Percentiles rank a stretch among this genome's conserved stretches.
These are phyloP conservation scores for Puccinia coronata DNA, from an alignment of 1,284 basidiomycete species.

Conservation along the genomic window DNA sequence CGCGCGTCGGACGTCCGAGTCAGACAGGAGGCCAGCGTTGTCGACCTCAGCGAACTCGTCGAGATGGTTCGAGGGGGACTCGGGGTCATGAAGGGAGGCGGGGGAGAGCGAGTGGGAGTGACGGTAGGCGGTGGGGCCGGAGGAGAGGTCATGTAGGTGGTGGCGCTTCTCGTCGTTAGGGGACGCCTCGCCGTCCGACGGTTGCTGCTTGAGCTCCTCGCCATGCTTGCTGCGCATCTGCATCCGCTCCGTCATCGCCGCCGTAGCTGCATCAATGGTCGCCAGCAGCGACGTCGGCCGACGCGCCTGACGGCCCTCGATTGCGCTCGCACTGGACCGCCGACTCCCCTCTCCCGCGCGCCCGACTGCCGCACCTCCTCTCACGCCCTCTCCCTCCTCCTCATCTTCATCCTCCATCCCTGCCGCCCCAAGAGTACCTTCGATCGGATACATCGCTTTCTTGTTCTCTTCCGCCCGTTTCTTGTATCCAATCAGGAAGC, in stretches of 20 bases:
- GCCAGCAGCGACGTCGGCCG: constrained; percentile 55
- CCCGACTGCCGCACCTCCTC: neutral
- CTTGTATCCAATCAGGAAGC: constrained; percentile 83
- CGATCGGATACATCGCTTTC: constrained; percentile 51
- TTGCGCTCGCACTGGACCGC: constrained; percentile 41
- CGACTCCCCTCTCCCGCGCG: constrained; percentile 27
- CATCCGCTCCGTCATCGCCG: constrained; percentile 45
- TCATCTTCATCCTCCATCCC: constrained; percentile 23
- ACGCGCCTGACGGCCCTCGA: neutral
- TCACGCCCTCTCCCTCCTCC: neutral
- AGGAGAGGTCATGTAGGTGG: neutral
- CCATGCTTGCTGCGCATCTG: constrained; percentile 9
- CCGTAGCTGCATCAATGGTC: constrained; percentile 55
- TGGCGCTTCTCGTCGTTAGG: neutral
- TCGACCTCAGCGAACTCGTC: constrained; percentile 5
- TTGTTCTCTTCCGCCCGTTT: constrained; percentile 51
- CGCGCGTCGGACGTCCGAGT: constrained; percentile 33
- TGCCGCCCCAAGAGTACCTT: constrained; percentile 47
- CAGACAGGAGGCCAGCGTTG: neutral
- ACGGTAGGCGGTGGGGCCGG: neutral
- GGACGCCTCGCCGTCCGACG: neutral
- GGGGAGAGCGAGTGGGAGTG: neutral
- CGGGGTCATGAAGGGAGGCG: neutral
- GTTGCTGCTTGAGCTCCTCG: neutral
- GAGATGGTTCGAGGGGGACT: neutral